These are phyloP conservation scores for Salisapilia sapeloensis DNA, from an alignment of 352 stramenopile genomes.

Conservation along the genomic window DNA sequence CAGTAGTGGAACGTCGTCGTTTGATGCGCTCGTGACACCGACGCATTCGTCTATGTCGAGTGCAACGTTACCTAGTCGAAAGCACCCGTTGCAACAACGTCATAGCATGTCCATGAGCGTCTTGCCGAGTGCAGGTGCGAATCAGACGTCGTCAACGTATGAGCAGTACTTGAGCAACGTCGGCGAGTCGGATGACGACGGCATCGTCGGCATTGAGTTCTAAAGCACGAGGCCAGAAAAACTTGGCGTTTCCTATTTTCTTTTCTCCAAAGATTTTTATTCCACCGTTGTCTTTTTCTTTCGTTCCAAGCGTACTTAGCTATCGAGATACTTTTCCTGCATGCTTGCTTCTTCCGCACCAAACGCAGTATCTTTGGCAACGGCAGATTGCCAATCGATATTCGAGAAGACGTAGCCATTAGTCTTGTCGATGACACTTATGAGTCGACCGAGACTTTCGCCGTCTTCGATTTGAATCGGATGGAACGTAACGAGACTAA, in stretches of 20 bases:
- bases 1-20: too few species aligned
- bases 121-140: conserved; percentile 31
- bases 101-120: conserved; percentile 79
- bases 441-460: conserved; percentile 34
- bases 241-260: too few species aligned
- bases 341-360: conserved; percentile 34
- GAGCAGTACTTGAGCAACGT: conserved; percentile 82
- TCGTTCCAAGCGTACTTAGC: too few species aligned
- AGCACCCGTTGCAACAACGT: conserved; percentile 3
- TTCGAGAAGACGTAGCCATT: conserved; percentile 71
- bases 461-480: conserved; percentile 69
- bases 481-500: conserved; percentile 71
- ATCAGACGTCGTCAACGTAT: conserved; percentile 59
- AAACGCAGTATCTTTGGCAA: conserved; percentile 56
- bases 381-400: conserved; percentile 60
- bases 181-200: conserved; percentile 62
- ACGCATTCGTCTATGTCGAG: background rate
- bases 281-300: too few species aligned
- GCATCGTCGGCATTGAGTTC: conserved; percentile 75
- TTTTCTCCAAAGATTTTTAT: too few species aligned
- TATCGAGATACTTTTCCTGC: conserved; percentile 61
- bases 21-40: conserved; percentile 1
- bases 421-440: conserved; percentile 67
- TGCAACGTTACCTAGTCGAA: background rate
- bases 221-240: conserved; percentile 13